Evolutionary conservation across 352 stramenopile genomes (phyloP), one percentile per base, ranked within the genome.

Genomic region (Hyaloperonospora brassicae): DNA sequence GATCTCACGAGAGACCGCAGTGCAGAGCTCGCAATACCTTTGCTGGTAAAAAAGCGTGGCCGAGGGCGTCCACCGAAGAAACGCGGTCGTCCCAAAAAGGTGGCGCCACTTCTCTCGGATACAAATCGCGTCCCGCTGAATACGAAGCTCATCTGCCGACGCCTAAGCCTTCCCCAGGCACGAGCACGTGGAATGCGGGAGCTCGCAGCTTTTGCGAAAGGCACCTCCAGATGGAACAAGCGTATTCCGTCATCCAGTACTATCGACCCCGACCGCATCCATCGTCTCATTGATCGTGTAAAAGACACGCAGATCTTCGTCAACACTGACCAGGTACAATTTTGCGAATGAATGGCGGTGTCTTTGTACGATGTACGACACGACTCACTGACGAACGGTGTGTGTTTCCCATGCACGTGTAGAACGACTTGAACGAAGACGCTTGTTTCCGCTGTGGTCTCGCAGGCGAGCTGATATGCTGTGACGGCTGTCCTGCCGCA

Each of bases 351-450:
- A 10, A 34, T 22, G 22, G 23, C 7, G 10, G 11, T 24, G 10
- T 44, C 24, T 17, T 17, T 17, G 17, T 17, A 17, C 17, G 17
- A 17, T 31, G n/a, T 13, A 11, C 13, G 21, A 14, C 9, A 38
- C 34, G 40, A 6, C 35, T 54, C n/a, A 49, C 24, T 61, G 42
- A 67, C 14, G n/a, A 39, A 10, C 40, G 27, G 24, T 14, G 43
- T 38, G 10, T 46, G 60, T 45, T 30, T 42, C 4, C 5, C 36
- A 5, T 42, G n/a, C 42, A 5, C 51, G 42, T 44, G 35, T 24
- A 87, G 76, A 85, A 86, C 44, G 81, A 92, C 49, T 59, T 92
- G 30, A 88, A 89, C 47, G 81, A 92, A 69, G 81, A 92, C 56
- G 72, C 70, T 17, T 92, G 81, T 53, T 78, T 86, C 42, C 81